A percentile compares a stretch with the other conserved stretches of the same genome.
Evolutionary conservation across 257 asterid species (phyloP).

Genomic region (Solanum virginianum): DNA sequence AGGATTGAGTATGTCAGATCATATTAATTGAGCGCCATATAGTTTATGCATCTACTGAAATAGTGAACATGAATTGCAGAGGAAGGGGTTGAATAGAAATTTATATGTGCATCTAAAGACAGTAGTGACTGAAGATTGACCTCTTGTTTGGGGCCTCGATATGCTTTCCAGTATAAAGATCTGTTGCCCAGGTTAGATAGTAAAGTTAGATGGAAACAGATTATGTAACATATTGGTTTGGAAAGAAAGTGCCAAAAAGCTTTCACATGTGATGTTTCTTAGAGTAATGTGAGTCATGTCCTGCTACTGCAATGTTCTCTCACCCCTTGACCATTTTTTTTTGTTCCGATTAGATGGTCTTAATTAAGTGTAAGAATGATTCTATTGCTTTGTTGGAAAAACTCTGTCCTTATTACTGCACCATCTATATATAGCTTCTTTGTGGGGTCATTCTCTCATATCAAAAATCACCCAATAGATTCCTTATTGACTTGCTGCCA

Average conservation of each 20-base stretch:
- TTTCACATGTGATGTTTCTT: neutral
- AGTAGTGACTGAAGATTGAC: conserved; percentile 5
- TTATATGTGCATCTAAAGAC: neutral
- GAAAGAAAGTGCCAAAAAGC: neutral
- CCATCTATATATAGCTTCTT: neutral
- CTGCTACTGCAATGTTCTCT: neutral
- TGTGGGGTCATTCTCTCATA: neutral
- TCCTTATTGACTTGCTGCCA: neutral
- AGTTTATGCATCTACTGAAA: neutral
- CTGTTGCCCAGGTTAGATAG: neutral
- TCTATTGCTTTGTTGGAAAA: neutral
- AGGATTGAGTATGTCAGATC: neutral
- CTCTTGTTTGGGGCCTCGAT: neutral
- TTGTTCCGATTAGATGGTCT: neutral
- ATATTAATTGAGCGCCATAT: neutral
- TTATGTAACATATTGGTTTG: neutral
- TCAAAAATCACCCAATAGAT: neutral
- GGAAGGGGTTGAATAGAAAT: conserved; percentile 16
- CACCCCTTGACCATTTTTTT: neutral
- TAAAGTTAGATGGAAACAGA: neutral
- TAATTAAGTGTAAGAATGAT: neutral
- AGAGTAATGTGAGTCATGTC: neutral
- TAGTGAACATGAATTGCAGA: conserved; percentile 22
- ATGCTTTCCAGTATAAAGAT: neutral
- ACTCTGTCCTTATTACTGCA: neutral